Evolutionary conservation across 208 protist species (phyloP).

Genomic region (Porcisia hertigi): DNA sequence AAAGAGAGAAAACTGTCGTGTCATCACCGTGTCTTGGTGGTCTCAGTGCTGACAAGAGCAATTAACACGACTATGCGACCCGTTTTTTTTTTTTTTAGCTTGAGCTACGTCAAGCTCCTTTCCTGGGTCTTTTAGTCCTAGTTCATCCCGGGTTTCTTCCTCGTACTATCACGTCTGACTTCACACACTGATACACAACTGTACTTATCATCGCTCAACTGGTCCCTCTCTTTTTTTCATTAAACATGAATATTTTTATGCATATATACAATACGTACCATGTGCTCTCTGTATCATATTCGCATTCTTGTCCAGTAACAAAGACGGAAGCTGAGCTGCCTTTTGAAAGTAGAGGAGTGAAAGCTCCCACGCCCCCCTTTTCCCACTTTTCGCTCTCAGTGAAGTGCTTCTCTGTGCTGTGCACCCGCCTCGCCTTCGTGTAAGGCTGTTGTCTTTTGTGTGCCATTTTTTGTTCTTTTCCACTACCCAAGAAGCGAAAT

Average conservation of each 20-base stretch:
- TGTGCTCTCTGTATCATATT: not conserved
- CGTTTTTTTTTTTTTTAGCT: not conserved
- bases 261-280: too few relatives aligned
- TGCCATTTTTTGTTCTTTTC: slow-evolving; percentile 9
- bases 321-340: not conserved
- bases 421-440: not conserved
- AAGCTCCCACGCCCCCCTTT: not conserved
- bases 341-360: not conserved
- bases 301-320: not conserved
- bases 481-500: slow-evolving; percentile 34
- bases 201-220: not conserved
- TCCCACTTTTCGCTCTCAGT: not conserved
- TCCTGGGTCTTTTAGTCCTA: not conserved
- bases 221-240: not conserved
- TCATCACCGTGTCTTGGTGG: not conserved
- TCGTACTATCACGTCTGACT: not conserved
- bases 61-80: not conserved
- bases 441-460: not conserved
- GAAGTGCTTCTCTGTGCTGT: not conserved
- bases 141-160: not conserved
- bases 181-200: not conserved
- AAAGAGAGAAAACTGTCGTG: not conserved
- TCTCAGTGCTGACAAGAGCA: not conserved
- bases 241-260: not conserved
- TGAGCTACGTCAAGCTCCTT: not conserved